Evolutionary conservation across 1,284 basidiomycete genomes (phyloP).

Genomic region (Moesziomyces sp.): DNA sequence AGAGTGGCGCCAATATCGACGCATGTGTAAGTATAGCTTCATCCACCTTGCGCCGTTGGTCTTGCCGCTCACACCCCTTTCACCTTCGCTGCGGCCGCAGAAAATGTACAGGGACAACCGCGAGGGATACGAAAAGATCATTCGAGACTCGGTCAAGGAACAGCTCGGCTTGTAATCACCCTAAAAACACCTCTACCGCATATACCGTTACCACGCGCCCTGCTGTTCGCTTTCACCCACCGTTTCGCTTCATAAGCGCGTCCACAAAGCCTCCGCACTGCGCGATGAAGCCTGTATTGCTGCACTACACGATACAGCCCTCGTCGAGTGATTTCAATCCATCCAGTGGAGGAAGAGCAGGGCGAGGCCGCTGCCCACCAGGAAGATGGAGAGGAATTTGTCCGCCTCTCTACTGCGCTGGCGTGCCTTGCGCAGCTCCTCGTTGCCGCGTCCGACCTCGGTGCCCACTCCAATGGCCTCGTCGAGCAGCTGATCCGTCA

Average conservation of each 20-base stretch:
- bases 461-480: conserved; percentile 85
- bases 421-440: conserved; percentile 83
- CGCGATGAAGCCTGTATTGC: background rate
- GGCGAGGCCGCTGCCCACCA: conserved; percentile 84
- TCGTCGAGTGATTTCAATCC: conserved; percentile 25
- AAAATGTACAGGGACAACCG: conserved; percentile 66
- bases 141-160: conserved; percentile 61
- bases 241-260: too few relatives aligned
- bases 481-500: conserved; percentile 87
- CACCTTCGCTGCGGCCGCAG: conserved; percentile 18
- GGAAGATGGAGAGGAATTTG: conserved; percentile 83
- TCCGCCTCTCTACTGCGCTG: conserved; percentile 83
- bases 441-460: conserved; percentile 85
- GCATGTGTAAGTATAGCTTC: conserved; percentile 67
- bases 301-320: background rate
- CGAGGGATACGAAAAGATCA: conserved; percentile 62
- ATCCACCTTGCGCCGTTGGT: too few relatives aligned
- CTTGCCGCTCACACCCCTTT: background rate
- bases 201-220: too few relatives aligned
- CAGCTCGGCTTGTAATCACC: conserved; percentile 60
- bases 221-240: too few relatives aligned
- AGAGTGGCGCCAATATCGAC: conserved; percentile 97
- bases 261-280: background rate
- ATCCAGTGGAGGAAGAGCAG: conserved; percentile 82
- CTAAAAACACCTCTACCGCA: background rate